Evolutionary conservation across 2,329 filamentous ascomycete genomes (phyloP), one percentile per base, ranked within the genome.

Genomic region (Fusarium sp.): DNA sequence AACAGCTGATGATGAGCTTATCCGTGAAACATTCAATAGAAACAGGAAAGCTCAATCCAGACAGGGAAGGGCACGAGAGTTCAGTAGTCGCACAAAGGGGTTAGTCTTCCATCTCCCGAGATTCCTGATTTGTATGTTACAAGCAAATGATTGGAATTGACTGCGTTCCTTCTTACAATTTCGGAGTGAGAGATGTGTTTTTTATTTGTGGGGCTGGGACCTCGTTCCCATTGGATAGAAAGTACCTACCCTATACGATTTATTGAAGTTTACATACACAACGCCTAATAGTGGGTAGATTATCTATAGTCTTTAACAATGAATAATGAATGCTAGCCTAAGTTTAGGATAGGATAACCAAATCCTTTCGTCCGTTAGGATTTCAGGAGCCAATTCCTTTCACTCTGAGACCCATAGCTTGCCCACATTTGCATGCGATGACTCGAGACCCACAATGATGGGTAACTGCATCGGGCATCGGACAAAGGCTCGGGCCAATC

Each of bases 381-480:
- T 11, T 34, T 4, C 32, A 10, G 16, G 8, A 34, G 32, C 9
- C 9, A 34, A 34, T 34, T 34, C 16, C 6, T 34, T 10, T 34
- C 32, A 34, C 32, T 3, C 1, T 30, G 28, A 30, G 6, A 7
- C 28, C 7, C 14, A 10, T 34, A 32, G 30, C 30, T 32, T 34
- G 14, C 32, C 8, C 16, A 9, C 32, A 18, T 34, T 18, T 34
- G 32, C 32, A n/a, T n/a, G 32, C 34, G 10, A 37, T 37, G 4
- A 1, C 2, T 1, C 34, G 11, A 11, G 16, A 37, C 10, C 59
- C 37, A 34, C 59, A 16, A 0, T 11, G 5, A 21, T 41, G 20
- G 50, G 23, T 16, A 30, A 41, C 2, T 1, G 47, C 62, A 59
- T 65, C 62, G 62, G 62, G 20, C 63, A 43, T 59, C 62, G 62